Evolutionary conservation across 306 rosid genomes (phyloP), one percentile per base, ranked within the genome.

Genomic region (Prunus kanzakura): DNA sequence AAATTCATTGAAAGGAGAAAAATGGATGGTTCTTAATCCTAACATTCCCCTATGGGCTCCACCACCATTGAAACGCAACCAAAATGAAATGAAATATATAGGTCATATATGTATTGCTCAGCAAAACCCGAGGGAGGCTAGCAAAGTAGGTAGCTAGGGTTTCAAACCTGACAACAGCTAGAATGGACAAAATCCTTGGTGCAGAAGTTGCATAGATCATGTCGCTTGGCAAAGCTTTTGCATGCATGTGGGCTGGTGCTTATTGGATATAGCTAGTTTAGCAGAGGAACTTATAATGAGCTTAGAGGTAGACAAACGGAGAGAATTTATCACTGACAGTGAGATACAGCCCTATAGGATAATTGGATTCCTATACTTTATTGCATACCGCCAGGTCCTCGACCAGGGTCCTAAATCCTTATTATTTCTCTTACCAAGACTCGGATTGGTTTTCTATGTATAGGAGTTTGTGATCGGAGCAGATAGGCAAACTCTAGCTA

Each of bases 161-260:
- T 79, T 70, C 72, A 73, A 80, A 76, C 38, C 83, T 82, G 90
- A 84, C 86, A 90, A 89, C 83, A 83, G 91, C 84, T 78, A 78
- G 66, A 65, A 86, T 76, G 84, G 80, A 80, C 91, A 86, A 87
- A 87, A 88, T 92, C 88, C 89, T 81, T 80, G 69, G 69, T 74
- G 76, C 78, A 84, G 76, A 69, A 79, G 57, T 61, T 72, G 66
- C 76, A 67, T 70, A 68, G 84, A 80, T 87, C 83, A 74, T 80
- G 81, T 82, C 83, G 75, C 74, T 79, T n/a, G 3, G 62, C 64
- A 38, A 29, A 61, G 67, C 65, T 55, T 58, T 38, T 49, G 45
- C 41, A 57, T 72, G 82, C 82, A 89, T 82, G 83, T 86, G 90
- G 55, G 32, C 67, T 38, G 61, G 23, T 73, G 78, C 78, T 68